phyloP scores from a whole-genome alignment of 768 basidiomycete species.

The Nevesoporus exiguus region DNA sequence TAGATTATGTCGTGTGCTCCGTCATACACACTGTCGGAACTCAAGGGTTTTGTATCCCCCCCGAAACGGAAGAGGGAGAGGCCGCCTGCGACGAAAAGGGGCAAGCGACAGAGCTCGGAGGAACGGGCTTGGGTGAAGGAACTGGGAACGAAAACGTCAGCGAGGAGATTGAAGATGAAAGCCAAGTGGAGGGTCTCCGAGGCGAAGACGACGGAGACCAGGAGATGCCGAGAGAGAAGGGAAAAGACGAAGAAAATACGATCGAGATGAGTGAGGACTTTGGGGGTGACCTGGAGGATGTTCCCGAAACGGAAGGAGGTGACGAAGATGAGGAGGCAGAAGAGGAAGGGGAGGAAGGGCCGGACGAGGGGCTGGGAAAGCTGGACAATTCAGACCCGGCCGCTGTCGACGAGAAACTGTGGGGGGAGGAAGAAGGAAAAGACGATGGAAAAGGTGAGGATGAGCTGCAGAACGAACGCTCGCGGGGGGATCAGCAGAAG shows the following conservation, averaged over 20 bases:
- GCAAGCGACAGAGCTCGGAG: constrained; percentile 50
- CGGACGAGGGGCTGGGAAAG: constrained; percentile 81
- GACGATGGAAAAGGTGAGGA: constrained; percentile 47
- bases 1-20: constrained; percentile 73
- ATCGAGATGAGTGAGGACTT: constrained; percentile 93
- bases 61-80: constrained; percentile 60
- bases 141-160: constrained; percentile 83
- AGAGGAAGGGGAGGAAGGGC: constrained; percentile 49
- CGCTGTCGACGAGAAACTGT: constrained; percentile 93
- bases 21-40: constrained; percentile 69
- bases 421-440: constrained; percentile 79
- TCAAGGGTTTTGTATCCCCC: constrained; percentile 92
- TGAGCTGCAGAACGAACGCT: constrained; percentile 59
- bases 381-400: constrained; percentile 80
- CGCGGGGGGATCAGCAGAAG: constrained; percentile 41
- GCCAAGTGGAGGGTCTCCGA: constrained; percentile 91
- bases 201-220: constrained; percentile 50
- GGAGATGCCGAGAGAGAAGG: constrained; percentile 34
- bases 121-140: constrained; percentile 88
- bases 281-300: constrained; percentile 81
- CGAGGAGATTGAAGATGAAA: constrained; percentile 94
- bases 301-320: constrained; percentile 51
- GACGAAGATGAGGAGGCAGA: constrained; percentile 47
- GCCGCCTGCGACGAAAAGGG: constrained; percentile 43
- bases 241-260: constrained; percentile 63